phyloP scores from a whole-genome alignment of 1,139 yeast species.

The Protomyces macrosporus region DNA sequence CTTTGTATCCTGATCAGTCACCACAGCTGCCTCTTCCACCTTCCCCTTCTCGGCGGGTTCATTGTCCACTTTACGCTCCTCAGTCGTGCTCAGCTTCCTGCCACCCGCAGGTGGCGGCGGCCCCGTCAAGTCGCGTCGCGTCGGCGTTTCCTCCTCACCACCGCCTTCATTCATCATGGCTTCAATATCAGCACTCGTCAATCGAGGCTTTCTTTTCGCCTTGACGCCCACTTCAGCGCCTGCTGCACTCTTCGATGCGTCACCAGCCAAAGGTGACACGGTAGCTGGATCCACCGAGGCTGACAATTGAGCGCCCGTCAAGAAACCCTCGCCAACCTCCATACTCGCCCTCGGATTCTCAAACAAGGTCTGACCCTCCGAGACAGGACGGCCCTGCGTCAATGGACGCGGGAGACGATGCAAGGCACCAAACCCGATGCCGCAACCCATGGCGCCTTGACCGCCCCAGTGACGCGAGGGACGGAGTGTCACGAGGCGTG shows the following conservation, averaged over 20 bases:
- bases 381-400: conserved; percentile 23
- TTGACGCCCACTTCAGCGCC: background rate
- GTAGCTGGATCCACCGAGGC: background rate
- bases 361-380: conserved; percentile 27
- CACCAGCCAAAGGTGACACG: background rate
- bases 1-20: too few relatives aligned
- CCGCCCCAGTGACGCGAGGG: conserved; percentile 61
- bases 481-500: conserved; percentile 77
- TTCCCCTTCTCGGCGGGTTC: too few relatives aligned
- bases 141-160: background rate
- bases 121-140: background rate
- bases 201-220: conserved; percentile 7
- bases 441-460: conserved; percentile 81
- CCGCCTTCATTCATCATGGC: conserved; percentile 18
- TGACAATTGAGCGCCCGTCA: conserved; percentile 17
- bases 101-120: background rate
- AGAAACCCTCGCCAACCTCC: background rate
- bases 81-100: too few relatives aligned
- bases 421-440: conserved; percentile 80
- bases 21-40: too few relatives aligned
- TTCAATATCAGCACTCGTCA: conserved; percentile 23
- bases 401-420: conserved; percentile 67
- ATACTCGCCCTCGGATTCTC: conserved; percentile 18
- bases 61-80: too few relatives aligned
- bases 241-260: background rate